Evolutionary conservation across 2,329 filamentous ascomycete genomes (phyloP).

Genomic region (Trichophyton verrucosum): DNA sequence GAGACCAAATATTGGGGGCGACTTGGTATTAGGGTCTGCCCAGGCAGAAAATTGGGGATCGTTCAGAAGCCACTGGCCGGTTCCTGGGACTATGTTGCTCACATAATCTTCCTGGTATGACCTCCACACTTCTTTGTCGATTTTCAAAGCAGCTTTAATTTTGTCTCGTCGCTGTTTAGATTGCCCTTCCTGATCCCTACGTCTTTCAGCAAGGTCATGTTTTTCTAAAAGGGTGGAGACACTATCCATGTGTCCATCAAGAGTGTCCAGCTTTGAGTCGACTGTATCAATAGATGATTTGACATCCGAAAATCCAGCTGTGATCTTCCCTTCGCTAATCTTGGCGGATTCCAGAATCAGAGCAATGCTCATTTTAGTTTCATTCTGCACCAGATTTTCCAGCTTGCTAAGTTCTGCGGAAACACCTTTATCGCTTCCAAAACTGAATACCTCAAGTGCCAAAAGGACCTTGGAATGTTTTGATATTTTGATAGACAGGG

Average conservation of each 20-base stretch:
- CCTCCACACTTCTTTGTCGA: constrained; percentile 13
- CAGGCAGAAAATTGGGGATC: constrained; percentile 12
- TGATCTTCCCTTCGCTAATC: constrained; percentile 15
- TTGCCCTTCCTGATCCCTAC: constrained; percentile 9
- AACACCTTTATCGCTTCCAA: constrained; percentile 21
- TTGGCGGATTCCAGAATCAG: constrained; percentile 19
- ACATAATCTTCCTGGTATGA: constrained; percentile 12
- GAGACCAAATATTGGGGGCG: constrained; percentile 10
- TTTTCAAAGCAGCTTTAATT: constrained; percentile 12
- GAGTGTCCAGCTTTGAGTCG: constrained; percentile 10
- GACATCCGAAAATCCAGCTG: constrained; percentile 10
- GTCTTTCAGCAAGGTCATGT: constrained; percentile 3
- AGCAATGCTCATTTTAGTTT: constrained; percentile 19
- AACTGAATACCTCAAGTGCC: constrained; percentile 19
- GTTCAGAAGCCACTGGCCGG: constrained; percentile 11
- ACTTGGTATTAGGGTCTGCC: constrained; percentile 3
- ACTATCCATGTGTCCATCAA: constrained; percentile 7
- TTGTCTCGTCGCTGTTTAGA: constrained; percentile 10
- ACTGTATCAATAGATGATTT: constrained; percentile 9
- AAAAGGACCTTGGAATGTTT: constrained; percentile 18
- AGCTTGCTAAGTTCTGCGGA: constrained; percentile 17
- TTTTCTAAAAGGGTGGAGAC: constrained; percentile 10
- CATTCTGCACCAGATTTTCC: constrained; percentile 18
- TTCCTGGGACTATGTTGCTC: constrained; percentile 8
- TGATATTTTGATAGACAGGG: constrained; percentile 18